Base-by-base conservation (phyloP, 805 yeast genomes). In the Hanseniaspora osmophila region DNA sequence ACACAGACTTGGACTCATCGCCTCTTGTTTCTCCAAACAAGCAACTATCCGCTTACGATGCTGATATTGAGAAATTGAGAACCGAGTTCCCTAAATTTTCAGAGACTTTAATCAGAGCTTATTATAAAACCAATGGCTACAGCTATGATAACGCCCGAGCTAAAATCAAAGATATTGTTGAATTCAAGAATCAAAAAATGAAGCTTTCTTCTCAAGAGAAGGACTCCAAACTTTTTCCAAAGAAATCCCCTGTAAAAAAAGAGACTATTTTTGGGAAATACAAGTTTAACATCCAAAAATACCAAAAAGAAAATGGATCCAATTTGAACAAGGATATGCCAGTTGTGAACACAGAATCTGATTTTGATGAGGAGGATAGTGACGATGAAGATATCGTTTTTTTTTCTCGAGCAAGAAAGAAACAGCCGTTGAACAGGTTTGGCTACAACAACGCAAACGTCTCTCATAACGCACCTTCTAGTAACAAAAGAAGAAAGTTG, bases 401-500 rank as follows among this genome's bases (percentile, higher is more conserved):
- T 18, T 17, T 38, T 10, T 5, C 13, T 10, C 5, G 12, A 11
- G 13, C 44, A 22, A 45, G 41, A 15, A 41, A 32, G 19, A 48
- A 48, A 11, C 10, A n/a, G 11, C 38, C n/a, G 16, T 35, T 35
- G 38, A 35, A 35, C 18, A 35, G 18, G 15, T 35, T n/a, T 35
- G 27, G 27, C 27, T 10, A 35, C 38, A 16, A 13, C 11, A 10
- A n/a, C 6, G 16, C 10, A 13, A n/a, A 18, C 5, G n/a, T 17
- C 5, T 3, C 38, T n/a, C 15, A 4, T 35, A n/a, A 9, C 4
- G 16, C 18, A 4, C 16, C 38, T n/a, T 35, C 10, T n/a, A 40
- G 45, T n/a, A 51, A 53, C 10, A 68, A 65, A 52, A 65, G 58
- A 48, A 60, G 72, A 48, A 61, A 62, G 39, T 54, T 68, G 18